Conservation (phyloP, 169 alveolate genomes). For the Theileria parva region DNA sequence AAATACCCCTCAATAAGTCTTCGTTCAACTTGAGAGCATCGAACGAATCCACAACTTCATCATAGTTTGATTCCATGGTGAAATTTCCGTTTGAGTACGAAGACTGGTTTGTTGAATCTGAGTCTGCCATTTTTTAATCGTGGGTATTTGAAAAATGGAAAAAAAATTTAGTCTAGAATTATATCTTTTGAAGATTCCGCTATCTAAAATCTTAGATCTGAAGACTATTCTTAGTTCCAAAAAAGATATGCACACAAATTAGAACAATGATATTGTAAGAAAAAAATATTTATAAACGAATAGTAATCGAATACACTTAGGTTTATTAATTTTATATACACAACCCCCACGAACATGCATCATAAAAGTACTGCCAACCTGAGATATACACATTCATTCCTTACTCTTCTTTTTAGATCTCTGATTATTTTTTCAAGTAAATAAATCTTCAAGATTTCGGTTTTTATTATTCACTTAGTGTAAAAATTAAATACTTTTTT, state of each 20-base stretch:
- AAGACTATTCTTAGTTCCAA: not conserved
- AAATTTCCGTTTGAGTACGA: slow-evolving; percentile 47
- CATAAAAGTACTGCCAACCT: not conserved
- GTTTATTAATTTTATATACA: slow-evolving; percentile 8
- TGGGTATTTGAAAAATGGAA: not conserved
- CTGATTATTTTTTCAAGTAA: not conserved
- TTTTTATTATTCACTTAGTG: not conserved
- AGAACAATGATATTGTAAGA: not conserved
- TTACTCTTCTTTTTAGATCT: not conserved
- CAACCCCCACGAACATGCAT: slow-evolving; percentile 42
- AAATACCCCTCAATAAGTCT: slow-evolving; percentile 94
- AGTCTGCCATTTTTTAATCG: slow-evolving; percentile 49
- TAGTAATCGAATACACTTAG: not conserved
- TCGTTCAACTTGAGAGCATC: slow-evolving; percentile 93
- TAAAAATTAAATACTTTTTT: not conserved
- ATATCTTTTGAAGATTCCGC: slow-evolving; percentile 23
- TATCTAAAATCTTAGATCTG: not conserved
- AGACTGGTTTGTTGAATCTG: slow-evolving; percentile 35
- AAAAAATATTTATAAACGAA: not conserved
- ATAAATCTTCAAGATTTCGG: not conserved
- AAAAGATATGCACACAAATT: not conserved
- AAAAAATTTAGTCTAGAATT: not conserved
- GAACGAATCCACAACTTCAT: slow-evolving; percentile 93
- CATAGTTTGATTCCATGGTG: slow-evolving; percentile 90
- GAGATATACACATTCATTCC: not conserved